These are phyloP conservation scores for Castanea crenata DNA, from an alignment of 306 rosid species.

Conservation along the genomic window DNA sequence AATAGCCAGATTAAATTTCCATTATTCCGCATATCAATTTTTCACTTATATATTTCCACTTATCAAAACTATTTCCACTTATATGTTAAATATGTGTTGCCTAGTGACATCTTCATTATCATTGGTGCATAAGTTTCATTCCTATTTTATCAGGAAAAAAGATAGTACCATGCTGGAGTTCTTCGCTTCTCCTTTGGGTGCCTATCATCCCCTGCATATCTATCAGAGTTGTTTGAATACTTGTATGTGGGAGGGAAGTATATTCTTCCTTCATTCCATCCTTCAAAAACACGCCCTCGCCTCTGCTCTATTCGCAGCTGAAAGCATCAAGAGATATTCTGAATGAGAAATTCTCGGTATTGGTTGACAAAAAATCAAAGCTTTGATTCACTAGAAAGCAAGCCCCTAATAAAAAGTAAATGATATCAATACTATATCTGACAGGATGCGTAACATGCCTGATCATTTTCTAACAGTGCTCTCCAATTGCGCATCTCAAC, in stretches of 20 bases:
- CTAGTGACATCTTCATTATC: constrained; percentile 1
- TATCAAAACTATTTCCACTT: neutral
- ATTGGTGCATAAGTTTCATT: neutral
- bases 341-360: constrained; percentile 14
- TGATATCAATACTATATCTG: constrained; percentile 1
- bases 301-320: constrained; percentile 85
- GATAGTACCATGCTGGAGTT: constrained; percentile 95
- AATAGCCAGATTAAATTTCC: constrained; percentile 13
- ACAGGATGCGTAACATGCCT: constrained; percentile 51
- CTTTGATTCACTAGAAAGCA: neutral
- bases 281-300: constrained; percentile 76
- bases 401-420: neutral
- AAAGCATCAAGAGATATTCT: constrained; percentile 33
- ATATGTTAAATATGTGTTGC: neutral
- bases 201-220: constrained; percentile 87
- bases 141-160: neutral
- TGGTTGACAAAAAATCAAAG: constrained; percentile 6
- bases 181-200: constrained; percentile 87
- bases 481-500: constrained; percentile 95
- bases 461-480: constrained; percentile 85
- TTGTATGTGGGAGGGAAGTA: constrained; percentile 99
- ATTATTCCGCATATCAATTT: neutral
- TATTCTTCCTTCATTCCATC: constrained; percentile 93
- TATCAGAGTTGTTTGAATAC: constrained; percentile 90
- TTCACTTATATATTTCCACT: neutral